These are phyloP conservation scores for Macrotyloma uniflorum DNA, from an alignment of 306 rosid species.

Conservation along the genomic window DNA sequence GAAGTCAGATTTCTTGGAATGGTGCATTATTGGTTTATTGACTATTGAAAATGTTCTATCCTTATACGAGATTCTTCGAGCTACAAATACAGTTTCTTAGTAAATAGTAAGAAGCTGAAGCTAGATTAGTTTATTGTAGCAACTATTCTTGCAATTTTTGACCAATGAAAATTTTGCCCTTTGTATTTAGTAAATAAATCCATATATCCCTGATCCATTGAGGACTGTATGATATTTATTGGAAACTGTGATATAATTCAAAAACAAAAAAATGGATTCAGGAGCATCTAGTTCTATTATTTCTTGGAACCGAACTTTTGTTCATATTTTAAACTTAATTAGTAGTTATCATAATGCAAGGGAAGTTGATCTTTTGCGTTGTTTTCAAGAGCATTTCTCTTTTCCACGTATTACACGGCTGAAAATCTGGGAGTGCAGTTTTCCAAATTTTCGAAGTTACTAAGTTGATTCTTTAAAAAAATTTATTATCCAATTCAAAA, in stretches of 20 bases:
- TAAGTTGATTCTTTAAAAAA: not conserved
- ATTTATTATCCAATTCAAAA: too few relatives aligned
- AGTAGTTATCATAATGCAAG: not conserved
- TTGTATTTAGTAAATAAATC: conserved; percentile 28
- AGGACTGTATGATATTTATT: conserved; percentile 30
- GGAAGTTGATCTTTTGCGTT: not conserved
- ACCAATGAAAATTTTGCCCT: conserved; percentile 30
- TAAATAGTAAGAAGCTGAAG: conserved; percentile 36
- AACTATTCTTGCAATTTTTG: conserved; percentile 37
- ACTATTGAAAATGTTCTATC: conserved; percentile 78
- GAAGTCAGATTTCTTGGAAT: conserved; percentile 92
- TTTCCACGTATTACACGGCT: not conserved
- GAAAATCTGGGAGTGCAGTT: too few relatives aligned
- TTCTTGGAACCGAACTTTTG: not conserved
- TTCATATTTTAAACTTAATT: not conserved
- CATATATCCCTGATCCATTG: not conserved
- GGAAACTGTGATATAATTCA: conserved; percentile 10
- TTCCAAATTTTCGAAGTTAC: not conserved
- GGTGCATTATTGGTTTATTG: conserved; percentile 96
- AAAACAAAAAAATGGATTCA: not conserved
- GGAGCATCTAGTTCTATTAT: not conserved
- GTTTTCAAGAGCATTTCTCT: not conserved
- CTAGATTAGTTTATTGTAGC: conserved; percentile 29
- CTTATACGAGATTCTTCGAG: conserved; percentile 77
- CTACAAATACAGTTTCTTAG: conserved; percentile 55